Percentiles rank a stretch among this genome's conserved stretches.
These are phyloP conservation scores for Jacaranda copaia DNA, from an alignment of 257 asterid species.

Conservation along the genomic window DNA sequence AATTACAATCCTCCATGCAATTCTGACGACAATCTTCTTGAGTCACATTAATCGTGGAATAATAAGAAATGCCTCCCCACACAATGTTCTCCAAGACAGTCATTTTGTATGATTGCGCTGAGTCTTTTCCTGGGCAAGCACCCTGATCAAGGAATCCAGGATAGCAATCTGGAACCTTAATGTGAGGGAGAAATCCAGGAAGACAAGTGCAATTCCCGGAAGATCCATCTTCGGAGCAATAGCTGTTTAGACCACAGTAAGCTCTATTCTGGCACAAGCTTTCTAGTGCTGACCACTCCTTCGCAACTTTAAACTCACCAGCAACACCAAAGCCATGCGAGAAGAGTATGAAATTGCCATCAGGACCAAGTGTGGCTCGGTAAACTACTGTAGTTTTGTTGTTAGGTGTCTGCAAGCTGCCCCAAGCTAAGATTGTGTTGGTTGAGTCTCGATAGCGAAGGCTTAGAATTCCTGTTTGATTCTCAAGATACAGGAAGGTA, in stretches of 20 bases:
- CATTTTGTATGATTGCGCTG: neutral
- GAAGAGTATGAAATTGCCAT: neutral
- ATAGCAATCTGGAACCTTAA: neutral
- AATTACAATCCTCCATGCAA: slow-evolving; percentile 2
- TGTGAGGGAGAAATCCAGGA: slow-evolving; percentile 1
- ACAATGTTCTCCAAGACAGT: neutral
- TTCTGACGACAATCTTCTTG: neutral
- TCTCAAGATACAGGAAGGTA: neutral
- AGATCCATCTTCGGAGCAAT: neutral
- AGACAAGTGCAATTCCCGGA: neutral
- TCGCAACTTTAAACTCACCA: neutral
- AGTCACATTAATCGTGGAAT: neutral
- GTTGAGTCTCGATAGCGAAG: neutral
- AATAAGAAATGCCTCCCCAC: neutral
- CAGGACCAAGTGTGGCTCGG: neutral
- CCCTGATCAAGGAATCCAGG: neutral
- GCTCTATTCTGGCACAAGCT: neutral
- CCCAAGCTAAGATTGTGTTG: no score
- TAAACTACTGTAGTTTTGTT: neutral
- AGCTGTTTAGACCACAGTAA: slow-evolving; percentile 22
- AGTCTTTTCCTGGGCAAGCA: neutral
- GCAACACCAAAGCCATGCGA: slow-evolving; percentile 1
- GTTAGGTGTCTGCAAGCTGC: neutral
- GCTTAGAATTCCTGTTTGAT: neutral
- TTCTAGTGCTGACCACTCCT: neutral